Evolutionary conservation across 2,329 filamentous ascomycete species (phyloP).

Genomic region (Sclerotinia nivalis): DNA sequence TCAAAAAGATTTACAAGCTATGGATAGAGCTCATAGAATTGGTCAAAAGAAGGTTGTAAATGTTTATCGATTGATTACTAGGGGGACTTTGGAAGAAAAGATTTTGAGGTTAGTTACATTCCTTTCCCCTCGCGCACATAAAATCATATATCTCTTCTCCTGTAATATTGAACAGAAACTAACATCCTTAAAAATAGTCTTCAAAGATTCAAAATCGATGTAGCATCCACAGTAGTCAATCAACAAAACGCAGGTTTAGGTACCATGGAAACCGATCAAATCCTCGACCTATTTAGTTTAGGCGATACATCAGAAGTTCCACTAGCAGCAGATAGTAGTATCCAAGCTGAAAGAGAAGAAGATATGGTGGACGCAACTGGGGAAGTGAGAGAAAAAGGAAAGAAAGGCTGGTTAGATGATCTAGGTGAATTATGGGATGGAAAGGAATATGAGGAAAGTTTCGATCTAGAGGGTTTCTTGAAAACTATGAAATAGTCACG

Average conservation of each 20-base stretch:
- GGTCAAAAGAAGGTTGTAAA: slow-evolving; percentile 99
- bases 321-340: slow-evolving; percentile 54
- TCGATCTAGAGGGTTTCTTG: slow-evolving; percentile 92
- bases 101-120: slow-evolving; percentile 70
- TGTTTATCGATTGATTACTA: slow-evolving; percentile 93
- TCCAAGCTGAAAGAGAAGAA: slow-evolving; percentile 65
- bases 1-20: slow-evolving; percentile 96
- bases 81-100: slow-evolving; percentile 96
- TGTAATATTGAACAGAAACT: neutral
- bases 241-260: slow-evolving; percentile 94
- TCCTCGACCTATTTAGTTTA: slow-evolving; percentile 92
- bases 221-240: slow-evolving; percentile 96
- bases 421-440: slow-evolving; percentile 97
- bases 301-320: slow-evolving; percentile 74
- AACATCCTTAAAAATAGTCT: slow-evolving; percentile 55
- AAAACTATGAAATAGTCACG: slow-evolving; percentile 67
- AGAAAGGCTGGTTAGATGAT: slow-evolving; percentile 95
- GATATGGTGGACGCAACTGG: slow-evolving; percentile 95
- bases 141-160: neutral
- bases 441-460: slow-evolving; percentile 96
- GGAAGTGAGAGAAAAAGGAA: slow-evolving; percentile 89
- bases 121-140: neutral
- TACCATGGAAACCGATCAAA: slow-evolving; percentile 97
- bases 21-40: slow-evolving; percentile 97
- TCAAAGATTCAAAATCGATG: slow-evolving; percentile 99